Evolutionary conservation across 2,329 filamentous ascomycete species (phyloP).

Genomic region (Nigrospora osmanthi): DNA sequence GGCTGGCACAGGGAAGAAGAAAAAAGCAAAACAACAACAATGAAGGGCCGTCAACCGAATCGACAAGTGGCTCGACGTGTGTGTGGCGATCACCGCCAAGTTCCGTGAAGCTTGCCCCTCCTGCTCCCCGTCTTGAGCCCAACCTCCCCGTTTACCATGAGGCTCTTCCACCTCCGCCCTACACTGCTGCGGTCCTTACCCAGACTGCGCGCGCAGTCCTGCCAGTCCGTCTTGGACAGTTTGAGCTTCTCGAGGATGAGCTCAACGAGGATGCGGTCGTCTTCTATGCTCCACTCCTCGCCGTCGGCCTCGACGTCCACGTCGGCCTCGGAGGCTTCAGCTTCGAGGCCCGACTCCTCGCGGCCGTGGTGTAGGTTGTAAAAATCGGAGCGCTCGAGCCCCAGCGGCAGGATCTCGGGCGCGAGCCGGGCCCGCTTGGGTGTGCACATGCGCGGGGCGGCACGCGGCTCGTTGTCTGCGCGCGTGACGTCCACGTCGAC

Average conservation of each 20-base stretch:
- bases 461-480: constrained; percentile 9
- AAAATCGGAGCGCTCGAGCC: constrained; percentile 50
- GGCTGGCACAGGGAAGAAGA: constrained; percentile 3
- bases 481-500: constrained; percentile 15
- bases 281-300: constrained; percentile 51
- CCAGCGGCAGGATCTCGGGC: constrained; percentile 51
- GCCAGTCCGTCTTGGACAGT: constrained; percentile 57
- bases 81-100: constrained; percentile 39
- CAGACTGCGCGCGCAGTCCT: constrained; percentile 56
- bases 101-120: constrained; percentile 42
- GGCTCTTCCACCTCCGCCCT: constrained; percentile 53
- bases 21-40: constrained; percentile 2
- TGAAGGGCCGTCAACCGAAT: neutral
- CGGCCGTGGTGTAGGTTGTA: constrained; percentile 36
- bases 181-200: constrained; percentile 52
- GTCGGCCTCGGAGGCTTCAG: constrained; percentile 29
- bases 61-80: neutral
- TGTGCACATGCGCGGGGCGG: constrained; percentile 23
- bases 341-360: constrained; percentile 14
- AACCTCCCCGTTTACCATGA: constrained; percentile 51
- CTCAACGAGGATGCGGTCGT: constrained; percentile 59
- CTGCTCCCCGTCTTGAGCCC: constrained; percentile 44
- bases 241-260: constrained; percentile 60
- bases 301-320: constrained; percentile 35
- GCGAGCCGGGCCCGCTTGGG: constrained; percentile 55